A percentile compares a stretch with the other conserved stretches of the same genome.
phyloP scores from a whole-genome alignment of 2,329 filamentous ascomycete species.

The Chaetomium sp. region DNA sequence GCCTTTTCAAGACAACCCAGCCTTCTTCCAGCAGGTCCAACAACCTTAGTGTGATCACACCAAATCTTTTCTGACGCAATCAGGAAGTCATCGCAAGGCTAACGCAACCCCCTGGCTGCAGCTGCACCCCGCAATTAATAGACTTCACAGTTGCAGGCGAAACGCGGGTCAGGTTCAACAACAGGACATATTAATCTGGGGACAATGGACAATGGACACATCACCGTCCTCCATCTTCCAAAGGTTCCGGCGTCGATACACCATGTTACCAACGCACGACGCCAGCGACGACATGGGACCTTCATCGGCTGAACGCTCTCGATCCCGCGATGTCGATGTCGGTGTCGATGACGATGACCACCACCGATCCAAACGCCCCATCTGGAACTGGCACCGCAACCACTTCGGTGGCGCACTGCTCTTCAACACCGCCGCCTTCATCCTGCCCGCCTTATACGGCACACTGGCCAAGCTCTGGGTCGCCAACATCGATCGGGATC shows the following conservation, averaged over 20 bases:
- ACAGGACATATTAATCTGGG: not conserved
- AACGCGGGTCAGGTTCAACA: not conserved
- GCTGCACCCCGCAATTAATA: conserved; percentile 4
- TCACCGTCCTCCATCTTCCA: conserved; percentile 2
- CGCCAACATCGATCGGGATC: conserved; percentile 56
- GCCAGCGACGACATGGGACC: conserved; percentile 2
- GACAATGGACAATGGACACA: conserved; percentile 1
- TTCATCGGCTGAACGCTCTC: not conserved
- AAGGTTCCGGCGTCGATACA: conserved; percentile 5
- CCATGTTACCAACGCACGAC: conserved; percentile 8
- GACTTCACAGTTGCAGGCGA: not conserved
- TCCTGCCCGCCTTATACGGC: conserved; percentile 48
- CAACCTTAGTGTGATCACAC: not conserved
- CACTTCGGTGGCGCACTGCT: conserved; percentile 1
- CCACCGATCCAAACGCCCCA: not conserved
- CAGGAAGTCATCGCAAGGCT: not conserved
- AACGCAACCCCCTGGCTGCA: not conserved
- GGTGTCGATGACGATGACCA: conserved; percentile 1
- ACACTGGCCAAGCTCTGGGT: conserved; percentile 68
- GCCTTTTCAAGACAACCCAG: not conserved
- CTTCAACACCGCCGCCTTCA: conserved; percentile 11
- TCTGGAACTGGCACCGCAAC: not conserved
- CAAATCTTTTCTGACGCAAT: not conserved
- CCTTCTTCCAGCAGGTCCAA: not conserved
- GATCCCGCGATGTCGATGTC: not conserved